phyloP scores from a whole-genome alignment of 306 rosid species.

The Pachyrhizus erosus region DNA sequence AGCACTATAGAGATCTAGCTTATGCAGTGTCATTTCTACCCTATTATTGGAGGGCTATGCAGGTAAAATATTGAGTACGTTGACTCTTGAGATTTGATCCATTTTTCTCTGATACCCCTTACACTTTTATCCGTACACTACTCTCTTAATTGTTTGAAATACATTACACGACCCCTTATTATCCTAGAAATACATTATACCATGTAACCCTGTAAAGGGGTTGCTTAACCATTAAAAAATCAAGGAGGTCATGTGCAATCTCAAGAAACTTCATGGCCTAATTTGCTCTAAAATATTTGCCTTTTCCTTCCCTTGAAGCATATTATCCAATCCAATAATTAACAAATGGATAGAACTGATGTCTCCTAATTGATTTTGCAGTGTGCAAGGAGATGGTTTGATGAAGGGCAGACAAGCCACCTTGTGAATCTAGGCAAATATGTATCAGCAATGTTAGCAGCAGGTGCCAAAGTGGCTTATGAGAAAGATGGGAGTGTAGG shows the following conservation, averaged over 20 bases:
- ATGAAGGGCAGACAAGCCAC: conserved; percentile 92
- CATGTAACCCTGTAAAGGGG: neutral
- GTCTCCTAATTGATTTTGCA: conserved; percentile 38
- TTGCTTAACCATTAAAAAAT: neutral
- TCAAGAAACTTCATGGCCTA: neutral
- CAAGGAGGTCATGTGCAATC: neutral
- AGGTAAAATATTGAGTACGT: conserved; percentile 52
- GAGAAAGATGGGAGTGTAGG: conserved; percentile 78
- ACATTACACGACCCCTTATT: neutral
- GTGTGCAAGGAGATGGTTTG: conserved; percentile 99
- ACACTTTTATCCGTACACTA: neutral
- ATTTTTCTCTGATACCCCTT: neutral
- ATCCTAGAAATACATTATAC: neutral
- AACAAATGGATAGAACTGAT: conserved; percentile 27
- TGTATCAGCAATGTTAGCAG: conserved; percentile 98
- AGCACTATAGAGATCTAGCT: conserved; percentile 80
- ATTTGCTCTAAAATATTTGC: neutral
- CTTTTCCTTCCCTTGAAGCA: neutral
- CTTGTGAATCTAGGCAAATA: conserved; percentile 90
- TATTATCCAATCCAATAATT: conserved; percentile 1
- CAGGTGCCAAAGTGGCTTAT: conserved; percentile 96
- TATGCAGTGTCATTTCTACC: conserved; percentile 96
- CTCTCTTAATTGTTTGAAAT: neutral
- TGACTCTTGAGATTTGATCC: neutral
- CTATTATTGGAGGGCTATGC: conserved; percentile 99